Conservation (phyloP, 805 yeast genomes). For the Ogataea philodendri region DNA sequence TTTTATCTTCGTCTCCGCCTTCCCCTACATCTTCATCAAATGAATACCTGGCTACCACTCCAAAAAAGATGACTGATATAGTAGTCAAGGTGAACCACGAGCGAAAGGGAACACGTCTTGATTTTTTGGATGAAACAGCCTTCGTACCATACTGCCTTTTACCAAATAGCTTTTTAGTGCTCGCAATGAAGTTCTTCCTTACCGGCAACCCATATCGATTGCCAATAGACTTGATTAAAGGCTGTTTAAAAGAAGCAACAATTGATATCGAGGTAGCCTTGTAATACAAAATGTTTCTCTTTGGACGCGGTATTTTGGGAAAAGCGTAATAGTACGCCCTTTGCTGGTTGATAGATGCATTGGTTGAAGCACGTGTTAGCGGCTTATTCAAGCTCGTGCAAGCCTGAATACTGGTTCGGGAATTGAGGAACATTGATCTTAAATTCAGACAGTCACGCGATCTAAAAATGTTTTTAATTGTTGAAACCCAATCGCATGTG, state of each 20-base stretch:
- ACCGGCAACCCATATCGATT: slow-evolving; percentile 7
- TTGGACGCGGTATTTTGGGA: slow-evolving; percentile 58
- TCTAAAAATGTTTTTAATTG: slow-evolving; percentile 5
- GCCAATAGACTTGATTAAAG: slow-evolving; percentile 19
- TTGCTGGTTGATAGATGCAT: slow-evolving; percentile 20
- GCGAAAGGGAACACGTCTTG: slow-evolving; percentile 18
- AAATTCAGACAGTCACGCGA: background rate
- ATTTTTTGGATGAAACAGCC: slow-evolving; percentile 7
- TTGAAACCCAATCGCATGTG: slow-evolving; percentile 9
- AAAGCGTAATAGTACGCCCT: slow-evolving; percentile 38
- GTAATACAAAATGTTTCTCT: slow-evolving; percentile 51
- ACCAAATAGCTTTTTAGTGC: slow-evolving; percentile 28
- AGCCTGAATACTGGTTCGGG: slow-evolving; percentile 5
- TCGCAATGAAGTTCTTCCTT: slow-evolving; percentile 24
- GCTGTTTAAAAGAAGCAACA: slow-evolving; percentile 24
- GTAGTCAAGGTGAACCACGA: slow-evolving; percentile 58
- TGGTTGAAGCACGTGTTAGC: slow-evolving; percentile 26
- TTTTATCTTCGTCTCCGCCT: too few relatives aligned
- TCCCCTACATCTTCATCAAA: too few relatives aligned
- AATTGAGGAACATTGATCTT: slow-evolving; percentile 1
- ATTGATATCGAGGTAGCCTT: slow-evolving; percentile 26
- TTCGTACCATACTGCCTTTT: slow-evolving; percentile 14
- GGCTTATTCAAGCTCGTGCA: slow-evolving; percentile 22
- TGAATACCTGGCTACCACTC: slow-evolving; percentile 46
- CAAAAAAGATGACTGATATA: slow-evolving; percentile 50